Base-by-base conservation (phyloP, 768 basidiomycete species). In the Boletales sp. region DNA sequence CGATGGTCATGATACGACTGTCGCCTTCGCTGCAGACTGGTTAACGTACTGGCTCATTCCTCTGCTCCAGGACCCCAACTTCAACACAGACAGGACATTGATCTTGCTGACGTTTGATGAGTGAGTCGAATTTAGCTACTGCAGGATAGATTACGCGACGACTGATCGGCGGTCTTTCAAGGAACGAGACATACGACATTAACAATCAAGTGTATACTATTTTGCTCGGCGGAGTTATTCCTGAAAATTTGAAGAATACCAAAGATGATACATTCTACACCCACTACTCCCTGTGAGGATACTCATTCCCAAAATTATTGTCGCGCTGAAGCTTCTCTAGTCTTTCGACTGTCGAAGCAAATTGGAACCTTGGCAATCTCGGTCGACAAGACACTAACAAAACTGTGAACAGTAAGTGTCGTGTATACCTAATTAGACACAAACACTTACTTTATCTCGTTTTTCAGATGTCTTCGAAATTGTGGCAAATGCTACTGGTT, bases 51-150 rank as follows among this genome's bases (percentile, higher is more conserved):
- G 76, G 71, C 70, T 84, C 19, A 38, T 70, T 15, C 80, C 81
- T 6, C 57, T 82, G 13, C 74, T 84, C 32, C 44, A 68, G 14
- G 72, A 83, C 67, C 54, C 66, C 8, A 61, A 70, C 48, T 83
- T 84, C 67, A 83, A 85, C 63, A 71, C 70, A 48, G 66, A 76
- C 41, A 67, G 68, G 18, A 84, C 83, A 0, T 68, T 84, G 45
- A 77, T 86, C 55, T 55, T 84, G 5, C 59, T 84, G 41, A 84
- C 80, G 0, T 84, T 83, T 48, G 83, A 86, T 48, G 81, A 84
- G 64, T 79, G 66, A 51, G 74, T 71, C 48, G 53, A 54, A 13
- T 43, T 21, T 17, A 34, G 18, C 13, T 35, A 32, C 11, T 19
- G 12, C 12, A 37, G 18, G 12, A 13, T 31, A 36, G 19, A 32